Evolutionary conservation across 495 filamentous ascomycete species (phyloP).

Genomic region (Penicillium egyptiacum): DNA sequence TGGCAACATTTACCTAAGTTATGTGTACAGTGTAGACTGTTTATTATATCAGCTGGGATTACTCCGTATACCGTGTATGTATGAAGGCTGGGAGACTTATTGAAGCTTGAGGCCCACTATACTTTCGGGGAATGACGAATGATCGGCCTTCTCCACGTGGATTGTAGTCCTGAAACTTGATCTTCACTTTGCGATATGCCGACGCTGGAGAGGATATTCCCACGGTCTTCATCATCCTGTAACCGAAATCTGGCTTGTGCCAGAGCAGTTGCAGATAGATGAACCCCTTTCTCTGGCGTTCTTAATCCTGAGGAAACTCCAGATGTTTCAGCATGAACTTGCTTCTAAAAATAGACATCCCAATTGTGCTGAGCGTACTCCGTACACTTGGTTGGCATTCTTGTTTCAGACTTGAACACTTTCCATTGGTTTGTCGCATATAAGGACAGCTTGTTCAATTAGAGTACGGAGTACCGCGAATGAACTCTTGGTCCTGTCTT

Average conservation of each 20-base stretch:
- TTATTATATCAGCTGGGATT: too few species aligned
- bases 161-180: slow-evolving; percentile 19
- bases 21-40: too few species aligned
- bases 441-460: not conserved
- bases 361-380: too few species aligned
- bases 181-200: not conserved
- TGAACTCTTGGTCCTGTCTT: not conserved
- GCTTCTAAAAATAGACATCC: slow-evolving; percentile 6
- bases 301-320: not conserved
- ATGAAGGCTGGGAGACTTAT: not conserved
- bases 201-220: slow-evolving; percentile 3
- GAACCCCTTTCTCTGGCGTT: not conserved
- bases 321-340: slow-evolving; percentile 3
- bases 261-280: slow-evolving; percentile 10
- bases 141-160: slow-evolving; percentile 24
- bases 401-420: slow-evolving; percentile 6
- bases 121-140: slow-evolving; percentile 1
- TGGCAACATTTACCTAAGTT: too few species aligned
- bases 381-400: not conserved
- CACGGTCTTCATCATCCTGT: not conserved
- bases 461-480: not conserved
- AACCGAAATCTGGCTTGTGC: not conserved
- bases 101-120: slow-evolving; percentile 4
- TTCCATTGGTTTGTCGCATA: not conserved
- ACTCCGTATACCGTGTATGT: too few species aligned